These are phyloP conservation scores for Aspergillus pseudoterreus DNA, from an alignment of 2,329 filamentous ascomycete genomes.

Conservation along the genomic window DNA sequence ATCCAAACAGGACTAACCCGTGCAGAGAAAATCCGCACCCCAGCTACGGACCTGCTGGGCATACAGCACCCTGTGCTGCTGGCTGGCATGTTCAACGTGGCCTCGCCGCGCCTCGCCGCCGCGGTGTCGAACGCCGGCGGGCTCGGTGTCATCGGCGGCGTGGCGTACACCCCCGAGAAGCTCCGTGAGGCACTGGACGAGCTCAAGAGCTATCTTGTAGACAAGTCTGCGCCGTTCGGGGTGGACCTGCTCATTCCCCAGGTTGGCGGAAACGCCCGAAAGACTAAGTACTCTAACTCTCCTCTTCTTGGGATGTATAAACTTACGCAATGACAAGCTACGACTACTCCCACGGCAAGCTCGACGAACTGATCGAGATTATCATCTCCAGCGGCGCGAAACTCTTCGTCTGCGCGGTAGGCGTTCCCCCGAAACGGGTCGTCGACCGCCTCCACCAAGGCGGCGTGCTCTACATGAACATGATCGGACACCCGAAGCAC, in stretches of 20 bases:
- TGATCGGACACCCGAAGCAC: slow-evolving; percentile 99
- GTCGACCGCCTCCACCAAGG: slow-evolving; percentile 85
- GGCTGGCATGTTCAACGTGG: slow-evolving; percentile 98
- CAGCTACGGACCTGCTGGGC: slow-evolving; percentile 90
- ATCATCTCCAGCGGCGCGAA: slow-evolving; percentile 88
- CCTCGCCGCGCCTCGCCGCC: slow-evolving; percentile 90
- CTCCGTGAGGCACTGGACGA: slow-evolving; percentile 90
- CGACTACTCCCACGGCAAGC: slow-evolving; percentile 99
- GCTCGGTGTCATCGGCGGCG: slow-evolving; percentile 91
- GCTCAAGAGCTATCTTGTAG: slow-evolving; percentile 59
- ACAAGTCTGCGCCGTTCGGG: slow-evolving; percentile 21
- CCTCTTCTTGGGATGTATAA: not conserved
- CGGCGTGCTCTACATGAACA: slow-evolving; percentile 98
- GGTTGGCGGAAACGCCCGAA: slow-evolving; percentile 88
- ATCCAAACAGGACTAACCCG: slow-evolving; percentile 17
- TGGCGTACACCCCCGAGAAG: slow-evolving; percentile 93
- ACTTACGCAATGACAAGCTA: slow-evolving; percentile 59
- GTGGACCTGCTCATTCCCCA: slow-evolving; percentile 72
- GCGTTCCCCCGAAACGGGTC: slow-evolving; percentile 81
- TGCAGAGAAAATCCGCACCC: slow-evolving; percentile 82
- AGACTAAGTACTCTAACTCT: slow-evolving; percentile 68
- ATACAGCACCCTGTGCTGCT: slow-evolving; percentile 96
- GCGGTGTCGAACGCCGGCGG: slow-evolving; percentile 96
- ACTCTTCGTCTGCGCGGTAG: slow-evolving; percentile 95
- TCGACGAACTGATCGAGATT: slow-evolving; percentile 82